Conservation (phyloP, 495 filamentous ascomycete species). For the Lasiosphaeria ovina region DNA sequence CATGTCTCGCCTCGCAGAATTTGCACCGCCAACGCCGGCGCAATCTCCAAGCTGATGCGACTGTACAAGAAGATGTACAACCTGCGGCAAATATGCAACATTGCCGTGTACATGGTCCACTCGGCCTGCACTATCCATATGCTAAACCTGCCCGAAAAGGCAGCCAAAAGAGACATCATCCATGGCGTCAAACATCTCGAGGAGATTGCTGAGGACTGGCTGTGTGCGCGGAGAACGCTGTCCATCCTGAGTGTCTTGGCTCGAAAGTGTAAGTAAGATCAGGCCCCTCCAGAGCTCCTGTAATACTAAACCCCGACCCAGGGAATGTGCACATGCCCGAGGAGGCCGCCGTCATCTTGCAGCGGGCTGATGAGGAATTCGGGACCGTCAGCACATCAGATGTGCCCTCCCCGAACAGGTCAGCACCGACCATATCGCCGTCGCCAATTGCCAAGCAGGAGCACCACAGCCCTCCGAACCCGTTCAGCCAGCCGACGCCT, state of each 20-base stretch:
- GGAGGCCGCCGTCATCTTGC: slow-evolving; percentile 72
- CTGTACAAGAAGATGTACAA: slow-evolving; percentile 92
- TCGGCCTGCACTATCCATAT: slow-evolving; percentile 92
- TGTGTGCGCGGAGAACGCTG: slow-evolving; percentile 81
- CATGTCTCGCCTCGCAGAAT: slow-evolving; percentile 89
- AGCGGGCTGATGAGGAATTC: slow-evolving; percentile 57
- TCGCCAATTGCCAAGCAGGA: slow-evolving; percentile 30
- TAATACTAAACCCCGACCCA: too few species aligned
- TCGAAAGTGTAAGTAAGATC: slow-evolving; percentile 56
- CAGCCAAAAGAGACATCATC: slow-evolving; percentile 80
- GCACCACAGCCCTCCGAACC: slow-evolving; percentile 27
- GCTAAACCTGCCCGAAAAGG: slow-evolving; percentile 87
- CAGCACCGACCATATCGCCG: slow-evolving; percentile 17
- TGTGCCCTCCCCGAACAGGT: slow-evolving; percentile 50
- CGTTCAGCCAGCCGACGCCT: slow-evolving; percentile 25
- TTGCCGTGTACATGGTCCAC: slow-evolving; percentile 92
- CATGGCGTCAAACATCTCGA: slow-evolving; percentile 91
- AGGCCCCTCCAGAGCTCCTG: too few species aligned
- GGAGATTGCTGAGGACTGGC: slow-evolving; percentile 94
- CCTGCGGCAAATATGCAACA: slow-evolving; percentile 88
- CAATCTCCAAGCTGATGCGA: slow-evolving; percentile 86
- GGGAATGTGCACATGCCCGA: slow-evolving; percentile 77
- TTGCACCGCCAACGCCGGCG: slow-evolving; percentile 82
- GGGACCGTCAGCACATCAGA: slow-evolving; percentile 54
- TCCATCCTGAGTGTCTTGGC: slow-evolving; percentile 83